Conservation (phyloP, 1,284 basidiomycete genomes). For the Neotropicomus parvogracilis region DNA sequence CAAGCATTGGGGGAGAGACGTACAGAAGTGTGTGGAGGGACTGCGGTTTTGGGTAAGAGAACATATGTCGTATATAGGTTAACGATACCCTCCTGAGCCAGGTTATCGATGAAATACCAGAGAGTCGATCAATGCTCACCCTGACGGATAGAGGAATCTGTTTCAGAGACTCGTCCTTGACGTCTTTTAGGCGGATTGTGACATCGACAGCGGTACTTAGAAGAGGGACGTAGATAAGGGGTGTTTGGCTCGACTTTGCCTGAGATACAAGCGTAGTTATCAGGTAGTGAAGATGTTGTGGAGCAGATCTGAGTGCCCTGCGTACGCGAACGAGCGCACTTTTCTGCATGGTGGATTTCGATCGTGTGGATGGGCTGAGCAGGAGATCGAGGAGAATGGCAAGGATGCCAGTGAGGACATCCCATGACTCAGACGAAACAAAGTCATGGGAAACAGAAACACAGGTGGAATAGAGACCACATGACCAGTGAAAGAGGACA, state of each 20-base stretch:
- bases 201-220: slow-evolving; percentile 63
- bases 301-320: slow-evolving; percentile 58
- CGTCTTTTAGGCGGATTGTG: slow-evolving; percentile 53
- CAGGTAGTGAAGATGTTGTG: slow-evolving; percentile 44
- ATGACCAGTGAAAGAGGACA: slow-evolving; percentile 73
- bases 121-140: slow-evolving; percentile 5
- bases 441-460: slow-evolving; percentile 44
- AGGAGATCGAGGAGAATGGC: slow-evolving; percentile 60
- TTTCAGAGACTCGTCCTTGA: slow-evolving; percentile 39
- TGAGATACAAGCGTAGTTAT: slow-evolving; percentile 49
- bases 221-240: slow-evolving; percentile 49
- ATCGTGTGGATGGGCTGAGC: slow-evolving; percentile 44
- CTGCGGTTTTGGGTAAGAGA: slow-evolving; percentile 54
- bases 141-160: slow-evolving; percentile 22
- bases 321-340: slow-evolving; percentile 58
- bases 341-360: slow-evolving; percentile 59
- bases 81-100: slow-evolving; percentile 47
- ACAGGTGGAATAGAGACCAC: slow-evolving; percentile 57
- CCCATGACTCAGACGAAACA: slow-evolving; percentile 45
- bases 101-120: background rate
- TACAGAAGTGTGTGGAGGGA: slow-evolving; percentile 51
- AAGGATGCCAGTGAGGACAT: slow-evolving; percentile 48
- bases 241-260: slow-evolving; percentile 47
- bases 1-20: slow-evolving; percentile 17
- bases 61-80: slow-evolving; percentile 49